phyloP scores from a whole-genome alignment of 2,329 filamentous ascomycete genomes.

The Chaetomiaceae sp. region DNA sequence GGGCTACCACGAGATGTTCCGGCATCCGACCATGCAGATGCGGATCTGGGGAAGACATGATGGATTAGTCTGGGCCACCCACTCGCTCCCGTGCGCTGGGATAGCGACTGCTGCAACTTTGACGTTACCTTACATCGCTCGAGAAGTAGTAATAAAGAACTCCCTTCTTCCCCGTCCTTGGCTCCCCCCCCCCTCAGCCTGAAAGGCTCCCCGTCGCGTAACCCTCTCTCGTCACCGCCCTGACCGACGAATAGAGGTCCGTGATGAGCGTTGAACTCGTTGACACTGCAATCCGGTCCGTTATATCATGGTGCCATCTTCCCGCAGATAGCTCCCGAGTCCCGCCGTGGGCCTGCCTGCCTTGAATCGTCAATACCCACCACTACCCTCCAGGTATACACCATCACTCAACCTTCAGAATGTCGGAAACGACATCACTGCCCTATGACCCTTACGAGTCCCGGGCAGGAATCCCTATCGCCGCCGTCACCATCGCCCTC shows the following conservation, averaged over 20 bases:
- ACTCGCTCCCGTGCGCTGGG: no score
- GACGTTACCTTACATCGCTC: not conserved
- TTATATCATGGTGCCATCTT: slow-evolving; percentile 5
- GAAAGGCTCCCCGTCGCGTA: not conserved
- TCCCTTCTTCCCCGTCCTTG: not conserved
- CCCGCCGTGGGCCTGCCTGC: not conserved
- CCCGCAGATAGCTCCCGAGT: not conserved
- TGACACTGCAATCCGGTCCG: not conserved
- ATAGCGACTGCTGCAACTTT: no score
- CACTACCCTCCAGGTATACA: no score
- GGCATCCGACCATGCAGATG: no score
- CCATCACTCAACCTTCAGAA: no score
- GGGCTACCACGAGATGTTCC: no score
- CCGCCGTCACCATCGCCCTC: slow-evolving; percentile 22
- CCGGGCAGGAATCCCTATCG: slow-evolving; percentile 22
- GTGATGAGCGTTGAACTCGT: not conserved
- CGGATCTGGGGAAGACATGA: no score
- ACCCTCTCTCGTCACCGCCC: not conserved
- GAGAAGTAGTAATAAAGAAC: no score
- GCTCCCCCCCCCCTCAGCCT: not conserved
- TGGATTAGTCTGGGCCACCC: no score
- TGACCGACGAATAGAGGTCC: not conserved
- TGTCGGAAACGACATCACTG: slow-evolving; percentile 8
- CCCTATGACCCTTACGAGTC: slow-evolving; percentile 19
- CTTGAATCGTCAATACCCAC: not conserved